These are phyloP conservation scores for Pseudogymnoascus sp. DNA, from an alignment of 2,329 filamentous ascomycete genomes.

Conservation along the genomic window DNA sequence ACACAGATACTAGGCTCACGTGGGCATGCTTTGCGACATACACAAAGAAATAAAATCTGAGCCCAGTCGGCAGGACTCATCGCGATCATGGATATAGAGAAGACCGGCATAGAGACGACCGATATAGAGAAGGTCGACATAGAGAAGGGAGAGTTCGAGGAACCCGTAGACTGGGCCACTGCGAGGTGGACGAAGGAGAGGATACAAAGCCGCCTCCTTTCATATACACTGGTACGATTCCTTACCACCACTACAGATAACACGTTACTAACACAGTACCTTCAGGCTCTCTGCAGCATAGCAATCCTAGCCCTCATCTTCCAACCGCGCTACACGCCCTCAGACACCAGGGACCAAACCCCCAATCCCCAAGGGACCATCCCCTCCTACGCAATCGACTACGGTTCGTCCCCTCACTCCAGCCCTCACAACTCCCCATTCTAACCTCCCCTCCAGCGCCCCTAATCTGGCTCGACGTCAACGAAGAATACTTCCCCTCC, in stretches of 20 bases:
- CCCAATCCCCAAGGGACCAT: neutral
- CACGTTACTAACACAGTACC: neutral
- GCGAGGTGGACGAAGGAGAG: neutral
- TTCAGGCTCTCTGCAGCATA: neutral
- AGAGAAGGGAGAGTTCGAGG: neutral
- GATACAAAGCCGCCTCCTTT: neutral
- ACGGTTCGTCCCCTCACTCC: neutral
- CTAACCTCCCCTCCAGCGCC: slow-evolving; percentile 35
- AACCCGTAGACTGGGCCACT: neutral
- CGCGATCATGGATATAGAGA: neutral
- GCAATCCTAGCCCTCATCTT: neutral
- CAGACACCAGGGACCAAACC: neutral
- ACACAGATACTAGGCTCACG: neutral
- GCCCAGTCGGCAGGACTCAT: no score
- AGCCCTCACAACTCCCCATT: no score
- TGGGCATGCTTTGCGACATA: neutral
- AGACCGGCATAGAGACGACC: neutral
- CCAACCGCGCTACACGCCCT: neutral
- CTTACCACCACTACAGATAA: neutral
- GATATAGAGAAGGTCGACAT: neutral
- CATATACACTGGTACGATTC: neutral
- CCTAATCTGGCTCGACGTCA: slow-evolving; percentile 43
- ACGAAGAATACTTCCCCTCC: slow-evolving; percentile 44
- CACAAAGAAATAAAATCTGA: neutral
- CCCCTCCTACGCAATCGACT: slow-evolving; percentile 3